These are phyloP conservation scores for Trypanosoma avium DNA, from an alignment of 208 protist species.

Conservation along the genomic window DNA sequence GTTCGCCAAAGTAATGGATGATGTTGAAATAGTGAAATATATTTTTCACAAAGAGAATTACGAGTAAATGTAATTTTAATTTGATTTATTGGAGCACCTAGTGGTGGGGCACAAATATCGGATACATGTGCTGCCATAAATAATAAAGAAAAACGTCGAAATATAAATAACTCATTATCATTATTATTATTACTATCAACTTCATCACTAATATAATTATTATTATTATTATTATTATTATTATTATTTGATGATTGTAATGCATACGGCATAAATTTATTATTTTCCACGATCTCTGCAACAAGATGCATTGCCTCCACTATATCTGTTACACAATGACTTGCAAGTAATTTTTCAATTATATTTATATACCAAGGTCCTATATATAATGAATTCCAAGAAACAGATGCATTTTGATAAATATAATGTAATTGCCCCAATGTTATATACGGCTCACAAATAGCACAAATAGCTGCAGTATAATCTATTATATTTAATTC, in stretches of 20 bases:
- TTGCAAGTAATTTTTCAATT: constrained; percentile 36
- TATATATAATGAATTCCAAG: constrained; percentile 22
- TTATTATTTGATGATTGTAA: too few relatives aligned
- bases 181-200: background rate
- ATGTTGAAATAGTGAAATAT: constrained; percentile 45
- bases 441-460: constrained; percentile 55
- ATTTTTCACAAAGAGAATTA: constrained; percentile 51
- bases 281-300: constrained; percentile 17
- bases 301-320: constrained; percentile 46
- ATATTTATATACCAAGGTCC: constrained; percentile 54
- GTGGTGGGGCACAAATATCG: constrained; percentile 62
- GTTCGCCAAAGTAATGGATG: constrained; percentile 57
- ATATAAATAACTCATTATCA: background rate
- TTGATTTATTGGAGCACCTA: constrained; percentile 30
- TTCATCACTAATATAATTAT: background rate
- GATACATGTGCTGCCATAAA: constrained; percentile 81
- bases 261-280: constrained; percentile 14
- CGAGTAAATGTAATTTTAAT: constrained; percentile 60
- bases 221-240: background rate
- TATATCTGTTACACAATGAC: constrained; percentile 38
- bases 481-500: constrained; percentile 61
- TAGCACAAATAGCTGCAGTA: constrained; percentile 59
- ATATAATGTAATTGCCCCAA: constrained; percentile 46
- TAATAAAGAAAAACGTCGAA: constrained; percentile 46
- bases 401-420: constrained; percentile 19